Percentiles rank a stretch among this genome's conserved stretches.
phyloP scores from a whole-genome alignment of 163 green algal genomes.

The Volvox carteri region DNA sequence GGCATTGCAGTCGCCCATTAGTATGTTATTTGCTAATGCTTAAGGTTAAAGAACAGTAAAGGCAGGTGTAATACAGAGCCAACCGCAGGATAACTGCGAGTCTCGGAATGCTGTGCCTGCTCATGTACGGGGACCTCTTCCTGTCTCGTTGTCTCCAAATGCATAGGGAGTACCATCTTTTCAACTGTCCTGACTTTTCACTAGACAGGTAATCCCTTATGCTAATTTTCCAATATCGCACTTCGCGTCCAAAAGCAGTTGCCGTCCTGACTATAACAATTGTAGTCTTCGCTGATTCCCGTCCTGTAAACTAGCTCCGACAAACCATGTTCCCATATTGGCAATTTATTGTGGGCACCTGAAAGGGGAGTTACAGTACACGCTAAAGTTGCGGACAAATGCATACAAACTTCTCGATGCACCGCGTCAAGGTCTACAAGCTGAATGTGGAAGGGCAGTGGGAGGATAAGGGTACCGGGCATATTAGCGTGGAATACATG shows the following conservation, averaged over 20 bases:
- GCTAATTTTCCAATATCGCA: too few relatives aligned
- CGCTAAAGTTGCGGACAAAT: neutral
- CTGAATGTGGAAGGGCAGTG: conserved; percentile 91
- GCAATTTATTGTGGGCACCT: neutral
- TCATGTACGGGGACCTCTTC: neutral
- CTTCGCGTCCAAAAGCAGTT: neutral
- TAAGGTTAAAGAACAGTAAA: too few relatives aligned
- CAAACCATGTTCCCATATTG: neutral
- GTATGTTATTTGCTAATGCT: too few relatives aligned
- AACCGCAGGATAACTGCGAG: too few relatives aligned
- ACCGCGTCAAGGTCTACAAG: conserved; percentile 96
- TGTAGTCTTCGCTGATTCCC: too few relatives aligned
- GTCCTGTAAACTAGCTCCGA: too few relatives aligned
- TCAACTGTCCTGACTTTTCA: too few relatives aligned
- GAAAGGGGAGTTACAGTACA: neutral
- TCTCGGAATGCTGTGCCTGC: neutral
- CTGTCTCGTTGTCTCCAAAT: neutral
- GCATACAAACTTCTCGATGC: conserved; percentile 52
- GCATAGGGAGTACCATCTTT: too few relatives aligned
- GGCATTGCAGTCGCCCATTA: neutral
- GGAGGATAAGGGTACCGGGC: conserved; percentile 96
- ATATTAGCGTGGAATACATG: conserved; percentile 91
- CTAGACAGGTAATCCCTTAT: too few relatives aligned
- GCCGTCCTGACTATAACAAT: neutral
- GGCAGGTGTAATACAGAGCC: too few relatives aligned